A percentile compares a stretch with the other conserved stretches of the same genome.
Conservation (phyloP, 169 alveolate genomes). For the Plasmodium sp. region DNA sequence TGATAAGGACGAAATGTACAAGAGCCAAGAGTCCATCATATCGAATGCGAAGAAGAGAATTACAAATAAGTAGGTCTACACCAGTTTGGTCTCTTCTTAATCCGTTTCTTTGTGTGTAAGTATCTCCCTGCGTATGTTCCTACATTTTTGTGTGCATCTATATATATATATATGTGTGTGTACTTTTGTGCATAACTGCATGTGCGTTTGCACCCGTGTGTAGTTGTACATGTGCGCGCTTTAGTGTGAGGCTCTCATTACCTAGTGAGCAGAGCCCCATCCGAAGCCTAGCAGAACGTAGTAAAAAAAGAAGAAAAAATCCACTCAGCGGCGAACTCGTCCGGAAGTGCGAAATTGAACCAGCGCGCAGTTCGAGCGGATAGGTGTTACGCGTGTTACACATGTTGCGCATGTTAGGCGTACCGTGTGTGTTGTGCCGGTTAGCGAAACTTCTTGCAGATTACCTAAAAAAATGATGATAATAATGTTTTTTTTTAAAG, state of each 20-base stretch:
- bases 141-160: not conserved
- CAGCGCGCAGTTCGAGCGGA: not conserved
- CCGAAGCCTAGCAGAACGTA: not conserved
- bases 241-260: not conserved
- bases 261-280: not conserved
- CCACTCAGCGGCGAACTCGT: not conserved
- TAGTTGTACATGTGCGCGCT: not conserved
- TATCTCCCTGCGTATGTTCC: not conserved
- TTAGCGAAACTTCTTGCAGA: not conserved
- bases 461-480: not conserved
- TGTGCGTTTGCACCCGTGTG: not conserved
- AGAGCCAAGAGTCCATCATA: slow-evolving; percentile 16
- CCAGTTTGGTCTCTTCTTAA: not conserved
- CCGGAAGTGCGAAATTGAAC: not conserved
- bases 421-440: not conserved
- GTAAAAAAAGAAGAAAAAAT: not conserved
- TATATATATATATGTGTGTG: not conserved
- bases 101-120: not conserved
- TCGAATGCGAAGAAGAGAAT: slow-evolving; percentile 48
- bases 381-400: not conserved
- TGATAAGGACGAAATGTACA: slow-evolving; percentile 26
- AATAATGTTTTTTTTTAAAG: not conserved
- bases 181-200: not conserved
- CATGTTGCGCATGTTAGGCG: not conserved
- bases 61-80: not conserved